Evolutionary conservation across 2,329 filamentous ascomycete genomes (phyloP).

Genomic region (Apiospora arundinis): DNA sequence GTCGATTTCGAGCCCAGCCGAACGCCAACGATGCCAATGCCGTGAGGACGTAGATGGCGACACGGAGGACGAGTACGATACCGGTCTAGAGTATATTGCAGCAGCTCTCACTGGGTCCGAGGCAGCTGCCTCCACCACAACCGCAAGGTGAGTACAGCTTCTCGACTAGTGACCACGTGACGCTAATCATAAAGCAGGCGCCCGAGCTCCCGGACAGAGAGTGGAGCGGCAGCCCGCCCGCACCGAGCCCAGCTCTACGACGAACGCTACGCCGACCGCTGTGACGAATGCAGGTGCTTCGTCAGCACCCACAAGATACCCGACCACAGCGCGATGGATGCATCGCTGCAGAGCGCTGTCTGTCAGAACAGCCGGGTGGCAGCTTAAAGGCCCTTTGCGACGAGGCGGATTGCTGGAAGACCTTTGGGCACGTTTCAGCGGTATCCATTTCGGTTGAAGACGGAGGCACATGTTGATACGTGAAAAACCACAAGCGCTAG

Average conservation of each 20-base stretch:
- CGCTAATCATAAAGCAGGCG: constrained; percentile 8
- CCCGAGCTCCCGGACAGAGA: neutral
- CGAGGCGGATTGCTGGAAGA: constrained; percentile 1
- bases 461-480: neutral
- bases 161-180: neutral
- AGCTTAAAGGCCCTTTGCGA: neutral
- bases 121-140: neutral
- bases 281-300: too few relatives aligned
- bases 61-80: neutral
- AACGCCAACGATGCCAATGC: too few relatives aligned
- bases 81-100: neutral
- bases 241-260: constrained; percentile 4
- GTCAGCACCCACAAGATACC: too few relatives aligned
- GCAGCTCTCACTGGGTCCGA: neutral
- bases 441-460: neutral
- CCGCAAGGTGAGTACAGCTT: neutral
- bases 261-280: too few relatives aligned
- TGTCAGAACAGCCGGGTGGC: neutral
- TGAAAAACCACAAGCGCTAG: neutral
- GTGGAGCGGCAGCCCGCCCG: neutral
- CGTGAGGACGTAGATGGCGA: neutral
- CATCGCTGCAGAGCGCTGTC: too few relatives aligned
- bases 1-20: too few relatives aligned
- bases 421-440: neutral
- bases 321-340: too few relatives aligned